phyloP scores from a whole-genome alignment of 139 green algal genomes.

The Astrephomene gubernaculifera region DNA sequence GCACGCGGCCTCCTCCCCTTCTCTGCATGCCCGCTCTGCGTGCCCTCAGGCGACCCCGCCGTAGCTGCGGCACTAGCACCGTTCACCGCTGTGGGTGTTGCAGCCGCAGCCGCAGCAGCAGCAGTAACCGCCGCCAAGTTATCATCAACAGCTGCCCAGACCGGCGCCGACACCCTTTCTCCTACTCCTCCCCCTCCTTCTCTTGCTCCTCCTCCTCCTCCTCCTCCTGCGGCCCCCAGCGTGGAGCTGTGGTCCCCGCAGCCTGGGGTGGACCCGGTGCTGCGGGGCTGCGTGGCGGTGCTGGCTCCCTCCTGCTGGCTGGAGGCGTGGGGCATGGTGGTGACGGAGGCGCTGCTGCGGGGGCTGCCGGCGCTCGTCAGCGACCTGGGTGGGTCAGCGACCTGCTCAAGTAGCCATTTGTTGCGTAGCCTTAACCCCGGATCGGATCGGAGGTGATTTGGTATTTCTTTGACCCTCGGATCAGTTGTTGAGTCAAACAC shows the following conservation, averaged over 20 bases:
- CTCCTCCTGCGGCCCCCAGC: too few species aligned
- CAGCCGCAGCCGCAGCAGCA: neutral
- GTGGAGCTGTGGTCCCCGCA: slow-evolving; percentile 40
- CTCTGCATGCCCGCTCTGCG: too few species aligned
- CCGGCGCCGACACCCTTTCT: neutral
- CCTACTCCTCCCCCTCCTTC: too few species aligned
- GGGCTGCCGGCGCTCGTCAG: slow-evolving; percentile 55
- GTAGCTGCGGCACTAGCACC: neutral
- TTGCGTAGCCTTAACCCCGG: too few species aligned
- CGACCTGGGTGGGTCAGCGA: slow-evolving; percentile 33
- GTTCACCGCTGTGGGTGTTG: too few species aligned
- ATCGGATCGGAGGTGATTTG: too few species aligned
- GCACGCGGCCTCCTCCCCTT: too few species aligned
- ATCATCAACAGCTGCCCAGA: neutral
- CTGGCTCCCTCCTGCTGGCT: slow-evolving; percentile 62
- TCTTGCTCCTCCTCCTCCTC: too few species aligned
- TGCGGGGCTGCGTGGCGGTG: slow-evolving; percentile 37
- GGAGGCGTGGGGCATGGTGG: slow-evolving; percentile 70
- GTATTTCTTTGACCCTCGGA: too few species aligned
- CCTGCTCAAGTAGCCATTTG: too few species aligned
- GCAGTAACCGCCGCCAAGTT: neutral
- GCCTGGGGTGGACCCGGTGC: slow-evolving; percentile 28
- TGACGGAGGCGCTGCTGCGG: slow-evolving; percentile 49
- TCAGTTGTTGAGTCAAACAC: too few species aligned
- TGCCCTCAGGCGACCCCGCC: slow-evolving; percentile 5